Base-by-base conservation (phyloP, 73 alveolate species). In the Blepharisma japonicum region DNA sequence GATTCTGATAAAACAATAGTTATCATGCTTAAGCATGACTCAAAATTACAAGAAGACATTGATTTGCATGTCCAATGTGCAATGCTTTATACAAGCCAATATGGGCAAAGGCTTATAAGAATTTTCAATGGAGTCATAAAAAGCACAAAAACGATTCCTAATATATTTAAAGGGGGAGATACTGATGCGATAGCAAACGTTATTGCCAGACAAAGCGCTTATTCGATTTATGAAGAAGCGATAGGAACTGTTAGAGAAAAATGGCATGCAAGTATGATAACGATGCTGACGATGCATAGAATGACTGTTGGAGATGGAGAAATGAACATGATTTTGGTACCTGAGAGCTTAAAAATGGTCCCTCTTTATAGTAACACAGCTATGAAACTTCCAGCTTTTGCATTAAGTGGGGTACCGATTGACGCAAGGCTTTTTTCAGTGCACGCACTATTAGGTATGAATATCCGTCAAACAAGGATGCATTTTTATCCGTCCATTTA, bases 1-100 rank as follows among this genome's bases (percentile, higher is more conserved):
- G 94, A 87, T 55, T 82, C 88, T 0, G 94, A 87, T 72, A 87
- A 87, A 72, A 77, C 89, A 5, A 39, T 87, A 21, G 83, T 78
- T 7, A 71, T 84, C 61, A n/a, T 66, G 46, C 20, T 87, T 18
- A 55, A 85, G 38, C 68, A 67, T 67, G 91, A 83, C 14, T 81
- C 71, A 32, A 78, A 78, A 45, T 45, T 77, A n/a, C 49, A 78
- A 11, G 94, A 84, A 25, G 72, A 51, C 20, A 6, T 11, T 6
- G n/a, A 47, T 7, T 80, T 77, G 4, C 56, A 61, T 42, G 78
- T 87, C 18, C 83, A 87, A 80, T 55, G 81, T 21, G 94, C 94
- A 7, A 46, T 87, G 79, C 84, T 87, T 45, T 87, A 87, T 56
- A 71, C 94, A 0, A 79, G 71, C 23, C 71, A 56, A 6, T 77